phyloP scores from a whole-genome alignment of 1,284 basidiomycete species.

The Leccinum pallidistipes region DNA sequence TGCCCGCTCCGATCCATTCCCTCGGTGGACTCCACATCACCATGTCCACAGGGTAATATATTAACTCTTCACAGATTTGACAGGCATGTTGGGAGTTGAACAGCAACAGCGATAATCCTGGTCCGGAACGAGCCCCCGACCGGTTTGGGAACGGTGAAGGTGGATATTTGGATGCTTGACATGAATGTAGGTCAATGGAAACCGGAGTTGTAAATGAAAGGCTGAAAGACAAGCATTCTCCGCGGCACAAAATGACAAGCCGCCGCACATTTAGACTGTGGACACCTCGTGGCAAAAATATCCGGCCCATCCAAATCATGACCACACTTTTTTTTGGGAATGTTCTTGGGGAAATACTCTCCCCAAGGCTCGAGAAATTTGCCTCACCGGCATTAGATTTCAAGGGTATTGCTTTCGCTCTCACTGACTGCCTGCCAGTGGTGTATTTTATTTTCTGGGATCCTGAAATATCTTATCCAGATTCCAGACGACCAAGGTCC shows the following conservation, averaged over 20 bases:
- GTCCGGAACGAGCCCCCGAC: neutral
- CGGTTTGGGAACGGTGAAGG: neutral
- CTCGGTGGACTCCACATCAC: neutral
- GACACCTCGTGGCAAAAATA: neutral
- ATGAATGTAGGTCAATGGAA: neutral
- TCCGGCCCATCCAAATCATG: neutral
- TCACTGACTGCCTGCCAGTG: neutral
- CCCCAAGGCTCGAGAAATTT: neutral
- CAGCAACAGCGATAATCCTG: slow-evolving; percentile 9
- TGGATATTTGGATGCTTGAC: neutral
- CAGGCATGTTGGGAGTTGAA: neutral
- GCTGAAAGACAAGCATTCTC: neutral
- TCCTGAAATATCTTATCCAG: neutral
- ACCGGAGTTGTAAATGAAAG: slow-evolving; percentile 9
- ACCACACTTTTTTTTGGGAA: neutral
- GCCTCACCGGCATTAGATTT: neutral
- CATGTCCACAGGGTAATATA: slow-evolving; percentile 8
- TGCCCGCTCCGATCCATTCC: slow-evolving; percentile 1
- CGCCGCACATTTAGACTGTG: neutral
- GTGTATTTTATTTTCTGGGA: neutral
- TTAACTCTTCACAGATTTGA: neutral
- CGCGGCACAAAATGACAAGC: neutral
- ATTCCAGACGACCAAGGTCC: neutral
- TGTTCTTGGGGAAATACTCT: neutral
- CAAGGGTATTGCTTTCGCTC: neutral